Evolutionary conservation across 2,329 filamentous ascomycete species (phyloP), one percentile per base, ranked within the genome.

Genomic region (Alternaria brassicae): DNA sequence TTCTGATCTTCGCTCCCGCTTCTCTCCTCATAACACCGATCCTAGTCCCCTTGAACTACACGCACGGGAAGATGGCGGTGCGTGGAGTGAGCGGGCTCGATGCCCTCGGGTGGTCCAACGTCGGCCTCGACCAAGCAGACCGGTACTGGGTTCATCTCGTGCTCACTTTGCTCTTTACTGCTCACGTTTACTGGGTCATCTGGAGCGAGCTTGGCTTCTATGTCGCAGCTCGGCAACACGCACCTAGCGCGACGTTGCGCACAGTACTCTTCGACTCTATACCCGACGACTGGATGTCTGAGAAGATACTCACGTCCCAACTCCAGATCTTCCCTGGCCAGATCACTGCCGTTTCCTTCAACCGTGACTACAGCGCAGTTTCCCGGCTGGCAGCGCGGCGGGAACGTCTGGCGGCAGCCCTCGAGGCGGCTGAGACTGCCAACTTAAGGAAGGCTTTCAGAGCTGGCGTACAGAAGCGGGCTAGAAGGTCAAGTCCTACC

Each of bases 21-120:
- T 30, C 23, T 6, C 44, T 67, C 4, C 36, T 65, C 9, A 62
- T 67, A 17, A 59, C 52, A 8, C 57, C 52, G 2, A 55, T 65
- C 36, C 57, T 67, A 28, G 6, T 67, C 42, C 40, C 54, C 12
- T 51, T 61, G 17, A 63, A 66, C 44, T 61, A 58, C 47, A 61
- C 55, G 3, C 42, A 67, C 3, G 27, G 61, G 8, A 67, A 62
- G 40, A 50, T 5, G 27, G 32, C 53, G 17, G 15, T 47, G 6
- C 37, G 21, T 56, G 15, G 56, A 51, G 62, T 67, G 7, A 62
- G 62, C 34, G 19, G 62, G 21, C 49, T 67, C 3, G n/a, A 67
- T 63, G 28, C 45, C 8, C 34, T 67, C 13, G 51, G 47, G n/a
- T 67, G 27, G 64, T 67, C 59, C 8, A 67, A 67, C 36, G 42